Evolutionary conservation across 345 rosid genomes (phyloP).

Genomic region (Sisymbrium irio): DNA sequence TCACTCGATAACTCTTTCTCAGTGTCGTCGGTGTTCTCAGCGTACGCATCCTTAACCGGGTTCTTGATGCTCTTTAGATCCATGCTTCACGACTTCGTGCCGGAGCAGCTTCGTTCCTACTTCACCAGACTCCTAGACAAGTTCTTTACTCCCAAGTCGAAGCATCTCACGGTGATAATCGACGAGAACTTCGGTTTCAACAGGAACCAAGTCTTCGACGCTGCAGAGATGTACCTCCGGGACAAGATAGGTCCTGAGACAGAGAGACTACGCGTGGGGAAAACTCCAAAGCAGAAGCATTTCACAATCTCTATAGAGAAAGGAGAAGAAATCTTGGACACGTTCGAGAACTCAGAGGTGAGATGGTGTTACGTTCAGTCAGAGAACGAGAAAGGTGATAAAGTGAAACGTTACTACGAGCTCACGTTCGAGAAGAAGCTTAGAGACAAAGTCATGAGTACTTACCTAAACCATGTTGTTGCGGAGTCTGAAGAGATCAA

Average conservation of each 20-base stretch:
- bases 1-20: slow-evolving; percentile 26
- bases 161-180: slow-evolving; percentile 29
- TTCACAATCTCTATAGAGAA: slow-evolving; percentile 35
- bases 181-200: slow-evolving; percentile 37
- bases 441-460: slow-evolving; percentile 26
- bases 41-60: slow-evolving; percentile 45
- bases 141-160: slow-evolving; percentile 31
- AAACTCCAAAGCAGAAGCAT: slow-evolving; percentile 32
- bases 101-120: slow-evolving; percentile 24
- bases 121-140: slow-evolving; percentile 16
- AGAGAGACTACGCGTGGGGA: slow-evolving; percentile 42
- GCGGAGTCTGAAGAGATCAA: slow-evolving; percentile 35
- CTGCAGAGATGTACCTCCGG: slow-evolving; percentile 47
- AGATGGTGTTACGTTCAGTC: slow-evolving; percentile 35
- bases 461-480: slow-evolving; percentile 38
- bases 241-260: slow-evolving; percentile 45
- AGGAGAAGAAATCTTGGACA: slow-evolving; percentile 40
- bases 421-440: slow-evolving; percentile 42
- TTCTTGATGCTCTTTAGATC: slow-evolving; percentile 42
- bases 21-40: slow-evolving; percentile 36
- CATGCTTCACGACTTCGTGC: slow-evolving; percentile 40
- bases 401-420: slow-evolving; percentile 36
- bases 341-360: slow-evolving; percentile 28
- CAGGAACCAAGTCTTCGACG: slow-evolving; percentile 42
- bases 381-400: slow-evolving; percentile 1